These are phyloP conservation scores for Suillus sp. DNA, from an alignment of 768 basidiomycete species.

Conservation along the genomic window DNA sequence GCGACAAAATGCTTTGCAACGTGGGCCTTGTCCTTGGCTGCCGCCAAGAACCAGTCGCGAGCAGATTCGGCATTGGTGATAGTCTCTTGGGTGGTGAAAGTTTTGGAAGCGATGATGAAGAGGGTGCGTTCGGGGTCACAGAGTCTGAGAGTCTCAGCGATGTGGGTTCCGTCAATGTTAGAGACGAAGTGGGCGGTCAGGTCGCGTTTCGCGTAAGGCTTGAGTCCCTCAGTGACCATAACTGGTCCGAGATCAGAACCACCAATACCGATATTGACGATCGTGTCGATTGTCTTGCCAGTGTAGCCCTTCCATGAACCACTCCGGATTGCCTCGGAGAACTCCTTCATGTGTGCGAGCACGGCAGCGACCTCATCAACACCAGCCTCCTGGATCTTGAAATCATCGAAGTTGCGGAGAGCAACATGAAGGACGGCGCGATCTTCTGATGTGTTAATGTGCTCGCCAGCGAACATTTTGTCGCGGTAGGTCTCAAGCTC, in stretches of 20 bases:
- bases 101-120: conserved; percentile 99
- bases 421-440: conserved; percentile 96
- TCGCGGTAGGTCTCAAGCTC: conserved; percentile 82
- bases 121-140: conserved; percentile 92
- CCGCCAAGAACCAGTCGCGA: conserved; percentile 87
- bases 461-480: conserved; percentile 93
- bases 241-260: conserved; percentile 98
- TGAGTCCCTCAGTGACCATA: conserved; percentile 98
- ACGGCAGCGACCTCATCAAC: conserved; percentile 82
- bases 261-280: conserved; percentile 99
- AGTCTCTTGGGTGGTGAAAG: conserved; percentile 99
- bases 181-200: conserved; percentile 88
- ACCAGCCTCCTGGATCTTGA: conserved; percentile 78
- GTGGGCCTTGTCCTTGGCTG: conserved; percentile 84
- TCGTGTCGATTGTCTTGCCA: conserved; percentile 88
- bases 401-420: conserved; percentile 77
- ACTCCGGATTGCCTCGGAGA: conserved; percentile 79
- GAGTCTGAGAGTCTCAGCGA: conserved; percentile 80
- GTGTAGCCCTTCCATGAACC: conserved; percentile 98
- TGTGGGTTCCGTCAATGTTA: conserved; percentile 98
- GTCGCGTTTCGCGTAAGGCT: conserved; percentile 88
- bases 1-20: conserved; percentile 99
- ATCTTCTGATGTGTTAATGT: conserved; percentile 98
- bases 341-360: conserved; percentile 88
- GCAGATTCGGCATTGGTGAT: conserved; percentile 98